Conservation (phyloP, 2,329 filamentous ascomycete genomes). For the Coniochaeta prunicola region DNA sequence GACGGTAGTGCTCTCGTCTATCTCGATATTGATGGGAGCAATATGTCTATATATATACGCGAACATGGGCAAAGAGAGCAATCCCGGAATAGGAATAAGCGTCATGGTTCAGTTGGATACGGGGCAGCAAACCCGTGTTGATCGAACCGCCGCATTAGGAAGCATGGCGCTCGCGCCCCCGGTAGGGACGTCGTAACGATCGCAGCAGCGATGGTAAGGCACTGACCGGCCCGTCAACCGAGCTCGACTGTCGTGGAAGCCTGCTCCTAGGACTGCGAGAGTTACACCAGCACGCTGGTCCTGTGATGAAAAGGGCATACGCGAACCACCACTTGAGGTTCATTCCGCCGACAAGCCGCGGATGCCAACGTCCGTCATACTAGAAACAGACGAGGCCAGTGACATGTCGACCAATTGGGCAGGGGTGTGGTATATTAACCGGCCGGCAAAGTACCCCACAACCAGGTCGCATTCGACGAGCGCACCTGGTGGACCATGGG, state of each 20-base stretch:
- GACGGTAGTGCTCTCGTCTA: neutral
- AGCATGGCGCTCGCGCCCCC: neutral
- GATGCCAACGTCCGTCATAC: neutral
- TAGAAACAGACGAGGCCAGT: neutral
- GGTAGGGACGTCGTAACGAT: neutral
- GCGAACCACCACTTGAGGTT: neutral
- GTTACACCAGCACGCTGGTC: neutral
- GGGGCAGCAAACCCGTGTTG: neutral
- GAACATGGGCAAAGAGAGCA: neutral
- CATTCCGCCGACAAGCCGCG: constrained; percentile 1
- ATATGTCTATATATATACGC: neutral
- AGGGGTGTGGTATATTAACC: neutral
- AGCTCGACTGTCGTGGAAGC: neutral
- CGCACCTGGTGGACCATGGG: neutral
- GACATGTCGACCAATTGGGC: neutral
- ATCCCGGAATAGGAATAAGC: neutral
- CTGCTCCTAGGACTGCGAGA: neutral
- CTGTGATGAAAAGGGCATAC: neutral
- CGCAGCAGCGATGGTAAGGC: neutral
- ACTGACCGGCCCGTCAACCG: neutral
- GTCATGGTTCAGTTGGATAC: neutral
- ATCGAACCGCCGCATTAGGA: neutral
- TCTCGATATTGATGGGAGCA: neutral
- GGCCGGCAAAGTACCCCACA: neutral
- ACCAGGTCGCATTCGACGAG: neutral